Percentiles rank a stretch among this genome's conserved stretches.
Evolutionary conservation across 208 protist genomes (phyloP).

Genomic region (Chromosphaera perkinsii): DNA sequence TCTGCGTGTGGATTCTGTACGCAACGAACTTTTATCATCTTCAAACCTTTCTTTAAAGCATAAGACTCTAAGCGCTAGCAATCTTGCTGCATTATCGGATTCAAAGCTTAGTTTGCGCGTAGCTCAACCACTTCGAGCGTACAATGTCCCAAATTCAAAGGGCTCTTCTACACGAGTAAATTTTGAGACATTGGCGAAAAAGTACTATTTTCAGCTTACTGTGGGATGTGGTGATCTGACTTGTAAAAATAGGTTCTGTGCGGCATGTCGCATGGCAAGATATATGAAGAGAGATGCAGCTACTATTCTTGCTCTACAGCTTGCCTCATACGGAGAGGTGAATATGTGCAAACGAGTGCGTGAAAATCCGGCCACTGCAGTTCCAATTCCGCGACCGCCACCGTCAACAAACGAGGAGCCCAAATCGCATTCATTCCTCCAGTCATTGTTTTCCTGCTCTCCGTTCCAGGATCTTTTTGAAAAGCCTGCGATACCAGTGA

Average conservation of each 20-base stretch:
- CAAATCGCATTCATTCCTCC: background rate
- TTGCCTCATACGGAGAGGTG: background rate
- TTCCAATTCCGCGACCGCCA: background rate
- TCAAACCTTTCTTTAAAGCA: no score
- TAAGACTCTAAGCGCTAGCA: slow-evolving; percentile 3
- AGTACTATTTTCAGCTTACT: slow-evolving; percentile 4
- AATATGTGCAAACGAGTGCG: background rate
- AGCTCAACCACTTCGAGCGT: background rate
- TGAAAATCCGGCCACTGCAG: background rate
- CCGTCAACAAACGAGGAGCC: background rate
- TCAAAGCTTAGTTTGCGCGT: background rate
- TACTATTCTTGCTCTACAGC: slow-evolving; percentile 1
- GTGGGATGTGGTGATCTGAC: background rate
- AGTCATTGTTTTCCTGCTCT: background rate
- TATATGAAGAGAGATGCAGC: background rate
- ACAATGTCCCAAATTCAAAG: background rate
- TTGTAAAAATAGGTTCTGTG: slow-evolving; percentile 1
- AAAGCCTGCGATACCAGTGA: no score
- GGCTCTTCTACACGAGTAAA: background rate
- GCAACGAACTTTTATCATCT: no score
- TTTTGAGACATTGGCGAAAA: background rate
- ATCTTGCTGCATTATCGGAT: background rate
- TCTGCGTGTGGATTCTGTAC: no score
- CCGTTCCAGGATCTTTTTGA: background rate
- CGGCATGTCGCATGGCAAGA: background rate